Evolutionary conservation across 352 stramenopile genomes (phyloP), one percentile per base, ranked within the genome.

Genomic region (Stramenopiles sp.): DNA sequence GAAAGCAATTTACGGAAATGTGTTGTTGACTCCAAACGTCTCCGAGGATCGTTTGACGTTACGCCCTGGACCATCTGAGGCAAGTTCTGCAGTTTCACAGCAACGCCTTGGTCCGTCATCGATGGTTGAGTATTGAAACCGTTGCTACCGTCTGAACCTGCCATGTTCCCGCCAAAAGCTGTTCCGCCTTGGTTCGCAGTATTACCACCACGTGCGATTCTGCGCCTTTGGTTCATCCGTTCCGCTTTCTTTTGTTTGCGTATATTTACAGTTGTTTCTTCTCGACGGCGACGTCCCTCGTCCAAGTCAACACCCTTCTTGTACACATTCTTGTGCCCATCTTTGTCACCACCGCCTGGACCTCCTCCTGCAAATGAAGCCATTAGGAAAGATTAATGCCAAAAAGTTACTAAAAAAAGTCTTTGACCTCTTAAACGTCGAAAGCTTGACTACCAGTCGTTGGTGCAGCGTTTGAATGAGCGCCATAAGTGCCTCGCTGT

Each of bases 1-100:
- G 93, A 98, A 4, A 99, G 88, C 14, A 99, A 87, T 82, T 98
- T 97, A 85, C 96, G 93, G 87, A 99, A 99, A 85, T 98, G 95
- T 78, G 94, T 98, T 39, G 97, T 97, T 32, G 93, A 94, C 81
- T 98, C 92, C n/a, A 97, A 91, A 84, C 98, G 94, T 31, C 92
- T 87, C 0, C 85, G 85, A 1, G 93, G 89, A 84, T 98, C 95
- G 67, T 89, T 88, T 30, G 91, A 93, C 81, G 97, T 93, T 25
- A 98, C 92, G 76, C 93, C 93, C 76, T 89, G 76, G 27, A 98
- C 91, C 92, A 98, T 97, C 80, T 93, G 86, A 7, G 94, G 94
- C 75, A 99, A 86, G 83, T 98, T 91, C 75, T 95, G 90, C 67
- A 99, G 88, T 88, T 97, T 90, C 81, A 83, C 4, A 4, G 39